These are phyloP conservation scores for Torulaspora microellipsoides DNA, from an alignment of 805 yeast species.

Conservation along the genomic window DNA sequence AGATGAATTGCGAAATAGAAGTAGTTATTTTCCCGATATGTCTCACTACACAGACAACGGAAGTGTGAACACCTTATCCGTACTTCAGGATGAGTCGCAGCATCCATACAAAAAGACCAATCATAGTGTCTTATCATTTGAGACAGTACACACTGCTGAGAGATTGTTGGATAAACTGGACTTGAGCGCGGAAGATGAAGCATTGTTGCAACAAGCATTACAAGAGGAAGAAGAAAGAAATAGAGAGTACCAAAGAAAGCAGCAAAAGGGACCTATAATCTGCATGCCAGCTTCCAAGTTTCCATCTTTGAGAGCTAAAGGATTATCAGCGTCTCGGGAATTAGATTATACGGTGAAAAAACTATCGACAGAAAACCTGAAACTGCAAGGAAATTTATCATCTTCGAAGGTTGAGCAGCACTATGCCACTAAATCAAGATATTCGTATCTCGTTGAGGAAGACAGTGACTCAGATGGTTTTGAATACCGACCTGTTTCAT, in stretches of 20 bases:
- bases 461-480: slow-evolving; percentile 16
- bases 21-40: slow-evolving; percentile 5
- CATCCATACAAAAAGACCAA: slow-evolving; percentile 10
- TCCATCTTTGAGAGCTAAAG: slow-evolving; percentile 24
- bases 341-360: slow-evolving; percentile 1
- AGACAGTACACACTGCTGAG: slow-evolving; percentile 29
- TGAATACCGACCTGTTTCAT: background rate
- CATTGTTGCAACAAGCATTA: slow-evolving; percentile 27
- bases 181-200: slow-evolving; percentile 32
- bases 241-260: slow-evolving; percentile 1
- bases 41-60: slow-evolving; percentile 1
- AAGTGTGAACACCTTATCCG: background rate
- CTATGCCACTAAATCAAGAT: slow-evolving; percentile 25
- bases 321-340: slow-evolving; percentile 1
- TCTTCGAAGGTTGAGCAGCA: slow-evolving; percentile 30
- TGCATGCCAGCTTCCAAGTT: slow-evolving; percentile 35
- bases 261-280: slow-evolving; percentile 14
- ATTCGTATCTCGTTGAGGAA: slow-evolving; percentile 34
- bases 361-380: slow-evolving; percentile 3
- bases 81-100: slow-evolving; percentile 3
- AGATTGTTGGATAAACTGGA: slow-evolving; percentile 33
- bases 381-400: slow-evolving; percentile 15
- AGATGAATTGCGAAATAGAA: slow-evolving; percentile 9
- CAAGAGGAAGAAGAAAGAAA: slow-evolving; percentile 19
- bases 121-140: slow-evolving; percentile 28